phyloP scores from a whole-genome alignment of 352 stramenopile species.

The Globisporangium orthogonon region DNA sequence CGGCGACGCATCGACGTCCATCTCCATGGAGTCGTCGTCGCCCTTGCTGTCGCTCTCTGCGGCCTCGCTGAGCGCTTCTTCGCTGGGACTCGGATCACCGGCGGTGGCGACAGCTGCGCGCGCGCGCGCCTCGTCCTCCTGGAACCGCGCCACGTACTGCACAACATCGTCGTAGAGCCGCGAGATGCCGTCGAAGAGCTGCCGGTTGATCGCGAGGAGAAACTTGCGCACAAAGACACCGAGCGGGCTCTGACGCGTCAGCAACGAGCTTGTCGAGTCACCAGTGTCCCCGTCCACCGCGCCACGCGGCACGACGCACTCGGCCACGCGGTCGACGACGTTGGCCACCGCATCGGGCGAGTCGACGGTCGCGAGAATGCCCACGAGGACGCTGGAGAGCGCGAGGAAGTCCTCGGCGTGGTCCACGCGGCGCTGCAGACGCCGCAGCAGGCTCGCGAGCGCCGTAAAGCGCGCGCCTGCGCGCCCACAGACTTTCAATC shows the following conservation, averaged over 20 bases:
- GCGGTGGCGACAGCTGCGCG: not conserved
- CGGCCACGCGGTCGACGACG: conserved; percentile 53
- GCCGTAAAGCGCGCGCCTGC: conserved; percentile 16
- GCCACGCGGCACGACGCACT: conserved; percentile 44
- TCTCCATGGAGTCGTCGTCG: conserved; percentile 5
- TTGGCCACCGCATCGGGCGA: conserved; percentile 60
- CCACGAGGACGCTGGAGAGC: conserved; percentile 41
- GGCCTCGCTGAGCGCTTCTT: conserved; percentile 2
- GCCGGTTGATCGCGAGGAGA: conserved; percentile 42
- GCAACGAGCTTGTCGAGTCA: conserved; percentile 40
- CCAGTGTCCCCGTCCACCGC: conserved; percentile 11
- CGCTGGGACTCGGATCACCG: not conserved
- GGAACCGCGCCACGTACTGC: conserved; percentile 42
- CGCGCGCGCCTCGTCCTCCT: conserved; percentile 19
- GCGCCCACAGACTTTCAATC: not conserved
- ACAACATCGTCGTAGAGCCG: conserved; percentile 56
- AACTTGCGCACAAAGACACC: conserved; percentile 69
- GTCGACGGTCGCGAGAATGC: conserved; percentile 43
- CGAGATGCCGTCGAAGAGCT: conserved; percentile 70
- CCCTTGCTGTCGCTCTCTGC: not conserved
- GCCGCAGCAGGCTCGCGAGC: conserved; percentile 35
- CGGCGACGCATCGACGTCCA: conserved; percentile 4
- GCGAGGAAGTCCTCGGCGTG: conserved; percentile 31
- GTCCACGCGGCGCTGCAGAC: conserved; percentile 32
- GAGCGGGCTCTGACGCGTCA: conserved; percentile 49